Evolutionary conservation across 805 yeast species (phyloP), one percentile per base, ranked within the genome.

Genomic region (Candida hispaniensis): DNA sequence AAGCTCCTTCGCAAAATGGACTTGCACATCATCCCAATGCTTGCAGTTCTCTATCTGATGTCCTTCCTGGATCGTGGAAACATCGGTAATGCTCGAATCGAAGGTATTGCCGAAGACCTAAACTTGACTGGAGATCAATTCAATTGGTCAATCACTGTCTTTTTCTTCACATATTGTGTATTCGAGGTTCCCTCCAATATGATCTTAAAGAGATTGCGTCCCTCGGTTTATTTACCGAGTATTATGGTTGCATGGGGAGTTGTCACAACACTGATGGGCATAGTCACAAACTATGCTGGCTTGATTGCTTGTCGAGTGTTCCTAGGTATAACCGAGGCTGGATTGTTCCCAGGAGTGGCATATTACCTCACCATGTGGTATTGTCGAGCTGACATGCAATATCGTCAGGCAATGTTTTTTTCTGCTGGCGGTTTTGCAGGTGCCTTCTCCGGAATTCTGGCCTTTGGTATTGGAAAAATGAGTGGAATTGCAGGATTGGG

Each of bases 11-110:
- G 67, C 35, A 67, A 62, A 39, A 51, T 63, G 15, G 73, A 67
- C 45, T 24, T 54, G 18, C 47, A 67, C 25, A 48, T 67, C 33
- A 54, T 68, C 41, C 72, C 73, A 4, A 59, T 63, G 58, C 47
- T 67, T 27, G 61, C 67, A 15, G 46, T 59, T 24, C 58, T 68
- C 25, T 68, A 68, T 43, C 63, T 69, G 33, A 52, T 68, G 33
- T 66, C 67, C 34, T 69, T 66, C 44, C 52, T 69, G 38, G 75
- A 69, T 47, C 47, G 74, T 35, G 66, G 67, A 42, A 69, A 67
- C 43, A 65, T 69, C 42, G 75, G 73, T 7, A 61, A 66, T 45
- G 73, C 74, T 1, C 56, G 69, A 41, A 55, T 68, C 26, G 72
- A 67, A 23, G 71, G 71, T n/a, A 47, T 69, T 40, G 60, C 59